These are phyloP conservation scores for Mycogone perniciosa DNA, from an alignment of 2,329 filamentous ascomycete genomes.

Conservation along the genomic window DNA sequence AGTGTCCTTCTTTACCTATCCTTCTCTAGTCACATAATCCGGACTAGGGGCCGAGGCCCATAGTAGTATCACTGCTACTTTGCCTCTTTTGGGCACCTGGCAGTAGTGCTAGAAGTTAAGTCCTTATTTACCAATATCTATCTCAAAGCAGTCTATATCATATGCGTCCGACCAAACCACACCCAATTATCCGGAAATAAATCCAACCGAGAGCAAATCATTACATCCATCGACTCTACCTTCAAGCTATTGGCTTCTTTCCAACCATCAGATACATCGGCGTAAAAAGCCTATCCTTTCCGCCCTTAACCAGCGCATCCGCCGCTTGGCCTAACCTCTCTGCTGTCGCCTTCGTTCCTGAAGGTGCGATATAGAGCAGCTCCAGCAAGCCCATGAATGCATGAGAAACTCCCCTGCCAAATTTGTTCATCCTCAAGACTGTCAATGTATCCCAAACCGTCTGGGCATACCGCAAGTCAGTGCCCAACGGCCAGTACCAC, in stretches of 20 bases:
- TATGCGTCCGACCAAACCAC: no score
- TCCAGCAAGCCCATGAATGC: slow-evolving; percentile 68
- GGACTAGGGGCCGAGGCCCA: no score
- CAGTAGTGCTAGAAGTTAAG: no score
- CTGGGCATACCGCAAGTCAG: slow-evolving; percentile 71
- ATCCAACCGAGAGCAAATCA: background rate
- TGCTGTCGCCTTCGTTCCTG: slow-evolving; percentile 79
- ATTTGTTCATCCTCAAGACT: slow-evolving; percentile 76
- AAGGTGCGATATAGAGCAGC: slow-evolving; percentile 61
- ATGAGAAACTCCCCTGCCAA: slow-evolving; percentile 65
- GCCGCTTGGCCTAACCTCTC: slow-evolving; percentile 71
- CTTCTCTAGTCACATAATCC: no score
- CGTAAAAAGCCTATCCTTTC: slow-evolving; percentile 78
- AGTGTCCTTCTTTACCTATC: no score
- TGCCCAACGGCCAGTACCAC: slow-evolving; percentile 84
- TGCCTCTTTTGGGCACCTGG: no score
- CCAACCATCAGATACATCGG: slow-evolving; percentile 95
- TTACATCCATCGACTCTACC: background rate
- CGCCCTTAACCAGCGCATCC: slow-evolving; percentile 77
- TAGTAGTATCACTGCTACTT: no score
- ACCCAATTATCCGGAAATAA: no score
- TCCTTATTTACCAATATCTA: no score
- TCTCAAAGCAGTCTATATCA: no score
- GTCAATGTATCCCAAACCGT: slow-evolving; percentile 67
- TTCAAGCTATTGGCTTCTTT: slow-evolving; percentile 56